Percentiles rank a stretch among this genome's conserved stretches.
Conservation (phyloP, 2,329 filamentous ascomycete genomes). For the Cyphellophora europaea region DNA sequence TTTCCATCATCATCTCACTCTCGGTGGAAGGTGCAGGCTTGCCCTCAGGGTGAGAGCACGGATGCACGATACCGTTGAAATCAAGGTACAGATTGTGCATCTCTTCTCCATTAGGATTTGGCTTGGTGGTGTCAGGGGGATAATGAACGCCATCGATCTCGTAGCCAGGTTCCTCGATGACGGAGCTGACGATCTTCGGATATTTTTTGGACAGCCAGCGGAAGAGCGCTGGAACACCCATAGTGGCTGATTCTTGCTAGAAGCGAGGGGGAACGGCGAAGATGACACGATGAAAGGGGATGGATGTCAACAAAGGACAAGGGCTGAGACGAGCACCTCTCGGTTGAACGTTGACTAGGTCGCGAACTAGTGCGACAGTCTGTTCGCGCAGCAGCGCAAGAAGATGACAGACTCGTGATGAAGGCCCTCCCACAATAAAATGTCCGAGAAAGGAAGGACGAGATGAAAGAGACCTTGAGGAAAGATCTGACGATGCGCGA, state of each 20-base stretch:
- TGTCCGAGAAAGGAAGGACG: no score
- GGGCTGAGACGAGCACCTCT: no score
- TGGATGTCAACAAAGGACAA: background rate
- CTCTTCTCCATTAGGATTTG: conserved; percentile 96
- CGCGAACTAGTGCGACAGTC: no score
- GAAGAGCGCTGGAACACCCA: conserved; percentile 94
- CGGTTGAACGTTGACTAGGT: no score
- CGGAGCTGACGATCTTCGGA: conserved; percentile 89
- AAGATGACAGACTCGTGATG: no score
- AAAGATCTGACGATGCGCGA: no score
- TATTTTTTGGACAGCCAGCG: conserved; percentile 96
- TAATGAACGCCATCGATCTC: conserved; percentile 76
- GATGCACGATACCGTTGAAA: conserved; percentile 99
- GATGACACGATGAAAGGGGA: background rate
- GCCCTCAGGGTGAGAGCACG: conserved; percentile 95
- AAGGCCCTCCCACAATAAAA: no score
- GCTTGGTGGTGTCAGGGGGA: conserved; percentile 71
- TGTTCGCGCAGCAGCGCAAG: no score
- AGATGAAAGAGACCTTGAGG: no score
- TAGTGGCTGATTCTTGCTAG: conserved; percentile 30
- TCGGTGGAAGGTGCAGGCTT: conserved; percentile 83
- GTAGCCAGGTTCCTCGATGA: conserved; percentile 75
- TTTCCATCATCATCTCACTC: conserved; percentile 98
- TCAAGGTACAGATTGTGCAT: conserved; percentile 97
- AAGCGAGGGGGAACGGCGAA: no score